A percentile compares a stretch with the other conserved stretches of the same genome.
These are phyloP conservation scores for Corymbia maculata DNA, from an alignment of 345 rosid species.

Conservation along the genomic window DNA sequence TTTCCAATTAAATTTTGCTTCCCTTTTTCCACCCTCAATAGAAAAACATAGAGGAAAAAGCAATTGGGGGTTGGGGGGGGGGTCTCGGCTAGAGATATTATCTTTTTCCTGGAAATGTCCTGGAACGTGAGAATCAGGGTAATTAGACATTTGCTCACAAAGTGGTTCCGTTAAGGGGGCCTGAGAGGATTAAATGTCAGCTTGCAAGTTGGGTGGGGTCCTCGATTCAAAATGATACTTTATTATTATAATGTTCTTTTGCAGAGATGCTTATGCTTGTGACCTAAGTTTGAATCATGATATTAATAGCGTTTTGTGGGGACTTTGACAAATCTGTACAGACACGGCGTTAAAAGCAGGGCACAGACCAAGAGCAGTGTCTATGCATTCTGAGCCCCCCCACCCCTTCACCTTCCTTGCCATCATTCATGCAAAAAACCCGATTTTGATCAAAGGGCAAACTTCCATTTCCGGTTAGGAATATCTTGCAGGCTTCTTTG, in stretches of 20 bases:
- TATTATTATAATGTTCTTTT: neutral
- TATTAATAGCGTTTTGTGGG: neutral
- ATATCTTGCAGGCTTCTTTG: neutral
- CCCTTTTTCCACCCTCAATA: neutral
- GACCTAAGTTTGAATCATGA: constrained; percentile 7
- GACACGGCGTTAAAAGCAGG: neutral
- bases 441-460: neutral
- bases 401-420: neutral
- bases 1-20: neutral
- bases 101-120: neutral
- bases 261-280: constrained; percentile 3
- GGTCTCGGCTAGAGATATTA: neutral
- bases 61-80: neutral
- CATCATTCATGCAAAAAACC: neutral
- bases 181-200: constrained; percentile 25
- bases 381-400: neutral
- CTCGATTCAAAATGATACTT: constrained; percentile 4
- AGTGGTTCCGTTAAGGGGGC: constrained; percentile 16
- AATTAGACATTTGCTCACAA: neutral
- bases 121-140: neutral
- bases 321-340: neutral
- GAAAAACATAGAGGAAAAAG: neutral
- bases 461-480: neutral
- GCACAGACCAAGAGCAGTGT: neutral
- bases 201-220: constrained; percentile 16